These are phyloP conservation scores for Rickenella mellea DNA, from an alignment of 768 basidiomycete genomes.

Conservation along the genomic window DNA sequence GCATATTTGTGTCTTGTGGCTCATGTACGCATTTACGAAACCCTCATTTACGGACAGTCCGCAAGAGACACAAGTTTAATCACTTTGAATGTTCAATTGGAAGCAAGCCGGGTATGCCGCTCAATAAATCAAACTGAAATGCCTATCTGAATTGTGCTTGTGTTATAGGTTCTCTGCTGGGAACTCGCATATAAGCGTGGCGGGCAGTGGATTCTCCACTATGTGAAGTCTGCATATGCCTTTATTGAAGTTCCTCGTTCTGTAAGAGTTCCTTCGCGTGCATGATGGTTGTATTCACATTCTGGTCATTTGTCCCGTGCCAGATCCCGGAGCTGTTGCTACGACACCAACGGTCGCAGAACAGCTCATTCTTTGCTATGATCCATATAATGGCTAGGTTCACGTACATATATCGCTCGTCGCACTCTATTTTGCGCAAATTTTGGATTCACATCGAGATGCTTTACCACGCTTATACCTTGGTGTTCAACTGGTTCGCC, in stretches of 20 bases:
- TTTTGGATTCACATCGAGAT: conserved; percentile 34
- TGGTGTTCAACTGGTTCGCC: conserved; percentile 31
- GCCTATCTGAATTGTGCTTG: no score
- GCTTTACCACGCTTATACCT: conserved; percentile 31
- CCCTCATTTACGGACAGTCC: no score
- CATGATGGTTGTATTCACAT: neutral
- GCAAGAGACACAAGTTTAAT: conserved; percentile 19
- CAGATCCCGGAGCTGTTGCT: conserved; percentile 33
- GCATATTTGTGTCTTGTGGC: neutral
- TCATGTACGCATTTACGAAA: no score
- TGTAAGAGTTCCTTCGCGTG: conserved; percentile 6
- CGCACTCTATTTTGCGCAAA: conserved; percentile 28
- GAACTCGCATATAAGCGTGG: conserved; percentile 35
- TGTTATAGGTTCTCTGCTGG: conserved; percentile 37
- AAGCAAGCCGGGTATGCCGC: conserved; percentile 17
- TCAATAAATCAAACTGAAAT: no score
- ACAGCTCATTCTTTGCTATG: conserved; percentile 41
- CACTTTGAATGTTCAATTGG: conserved; percentile 30
- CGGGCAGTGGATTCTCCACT: conserved; percentile 33
- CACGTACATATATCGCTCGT: conserved; percentile 35
- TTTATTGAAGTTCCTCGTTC: conserved; percentile 31
- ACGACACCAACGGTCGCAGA: conserved; percentile 37
- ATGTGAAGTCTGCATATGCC: conserved; percentile 33
- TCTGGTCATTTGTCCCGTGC: no score
- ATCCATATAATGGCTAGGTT: conserved; percentile 38